Evolutionary conservation across 1,139 yeast species (phyloP).

Genomic region (Yamadazyma songkhlaensis): DNA sequence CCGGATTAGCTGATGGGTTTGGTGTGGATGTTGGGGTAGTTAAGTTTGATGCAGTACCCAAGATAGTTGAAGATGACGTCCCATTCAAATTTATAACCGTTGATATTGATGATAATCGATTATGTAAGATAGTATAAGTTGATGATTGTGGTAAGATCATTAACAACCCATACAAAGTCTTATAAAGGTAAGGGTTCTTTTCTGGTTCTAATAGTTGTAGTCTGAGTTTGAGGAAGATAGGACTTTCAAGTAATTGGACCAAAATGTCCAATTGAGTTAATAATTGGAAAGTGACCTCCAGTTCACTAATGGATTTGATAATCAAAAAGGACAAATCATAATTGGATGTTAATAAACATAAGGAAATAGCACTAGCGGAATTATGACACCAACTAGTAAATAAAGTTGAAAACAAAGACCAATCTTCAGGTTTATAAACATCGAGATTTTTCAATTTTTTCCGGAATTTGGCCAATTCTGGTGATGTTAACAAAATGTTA

Average conservation of each 20-base stretch:
- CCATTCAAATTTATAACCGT: slow-evolving; percentile 20
- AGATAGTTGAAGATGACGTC: neutral
- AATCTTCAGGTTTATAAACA: slow-evolving; percentile 54
- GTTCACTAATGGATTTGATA: slow-evolving; percentile 69
- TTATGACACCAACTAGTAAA: slow-evolving; percentile 94
- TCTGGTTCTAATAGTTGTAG: slow-evolving; percentile 87
- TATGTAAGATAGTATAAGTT: slow-evolving; percentile 81
- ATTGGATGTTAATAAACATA: slow-evolving; percentile 84
- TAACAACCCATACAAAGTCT: slow-evolving; percentile 84
- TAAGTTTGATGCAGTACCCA: neutral
- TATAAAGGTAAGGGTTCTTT: slow-evolving; percentile 75
- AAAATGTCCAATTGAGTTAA: slow-evolving; percentile 77
- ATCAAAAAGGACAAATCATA: slow-evolving; percentile 86
- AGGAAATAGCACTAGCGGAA: slow-evolving; percentile 82
- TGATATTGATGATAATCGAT: slow-evolving; percentile 58
- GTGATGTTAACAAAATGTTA: slow-evolving; percentile 84
- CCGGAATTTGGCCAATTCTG: slow-evolving; percentile 71
- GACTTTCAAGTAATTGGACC: slow-evolving; percentile 75
- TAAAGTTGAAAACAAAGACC: slow-evolving; percentile 68
- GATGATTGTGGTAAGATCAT: slow-evolving; percentile 95
- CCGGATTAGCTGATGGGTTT: slow-evolving; percentile 20
- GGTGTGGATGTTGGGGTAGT: slow-evolving; percentile 20
- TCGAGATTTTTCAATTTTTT: slow-evolving; percentile 56
- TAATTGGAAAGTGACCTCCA: slow-evolving; percentile 69
- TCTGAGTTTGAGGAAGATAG: slow-evolving; percentile 84